Base-by-base conservation (phyloP, 768 basidiomycete genomes). In the Phanerochaete sordida region DNA sequence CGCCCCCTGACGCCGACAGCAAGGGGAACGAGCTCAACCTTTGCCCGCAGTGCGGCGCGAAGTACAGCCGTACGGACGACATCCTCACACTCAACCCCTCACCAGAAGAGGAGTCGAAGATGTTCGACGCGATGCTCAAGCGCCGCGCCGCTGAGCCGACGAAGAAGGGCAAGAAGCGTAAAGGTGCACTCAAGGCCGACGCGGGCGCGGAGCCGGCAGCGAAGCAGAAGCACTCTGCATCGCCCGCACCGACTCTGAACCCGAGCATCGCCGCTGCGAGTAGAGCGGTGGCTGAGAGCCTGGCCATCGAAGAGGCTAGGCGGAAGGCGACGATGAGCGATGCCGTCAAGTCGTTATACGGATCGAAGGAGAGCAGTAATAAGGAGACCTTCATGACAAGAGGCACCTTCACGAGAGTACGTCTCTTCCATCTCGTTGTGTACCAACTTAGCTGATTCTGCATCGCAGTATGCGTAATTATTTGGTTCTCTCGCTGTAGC, bases 331-430 rank as follows among this genome's bases (percentile, higher is more conserved):
- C 74, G 5, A 95, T 95, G 93, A 94, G 86, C 65, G 88, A 85
- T 12, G 92, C 92, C 16, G 86, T 97, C 35, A 90, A 88, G 75
- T 88, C 87, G 35, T 69, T 97, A 65, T 97, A 95, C 70, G 80
- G 74, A 44, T 72, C 76, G 12, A 84, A 85, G 59, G 81, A 84
- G 23, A 80, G 77, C 16, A 76, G 77, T 63, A 79, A 77, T 69
- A 92, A 93, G 69, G 90, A 90, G 75, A 94, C 91, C 6, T 95
- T 94, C 66, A 93, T 93, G 82, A 95, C 93, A 1, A 90, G 88
- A 82, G 86, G 87, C 19, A 96, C 94, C 13, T 97, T 95, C 65
- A 95, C 90, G 9, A 83, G 94, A 75, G 93, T 94, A 69, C 73
- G 93, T 78, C 16, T 51, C 9, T 11, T 28, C 28, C 28, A 4